Conservation (phyloP, 352 stramenopile genomes). For the Phytophthora colocasiae region DNA sequence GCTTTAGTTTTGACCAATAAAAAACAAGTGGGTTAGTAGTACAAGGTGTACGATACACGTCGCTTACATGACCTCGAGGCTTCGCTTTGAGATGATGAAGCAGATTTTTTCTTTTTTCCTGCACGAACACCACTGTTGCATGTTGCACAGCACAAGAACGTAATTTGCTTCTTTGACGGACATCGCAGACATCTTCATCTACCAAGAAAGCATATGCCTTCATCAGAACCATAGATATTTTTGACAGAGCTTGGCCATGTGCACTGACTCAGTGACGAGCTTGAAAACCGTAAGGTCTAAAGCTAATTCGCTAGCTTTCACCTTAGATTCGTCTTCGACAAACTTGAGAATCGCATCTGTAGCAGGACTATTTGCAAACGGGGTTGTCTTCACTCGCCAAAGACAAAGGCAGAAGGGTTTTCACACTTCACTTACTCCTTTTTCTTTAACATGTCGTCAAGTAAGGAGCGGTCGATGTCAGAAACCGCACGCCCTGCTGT, state of each 20-base stretch:
- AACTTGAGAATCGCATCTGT: slow-evolving; percentile 63
- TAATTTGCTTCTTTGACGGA: slow-evolving; percentile 80
- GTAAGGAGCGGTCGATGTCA: slow-evolving; percentile 71
- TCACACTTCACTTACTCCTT: slow-evolving; percentile 75
- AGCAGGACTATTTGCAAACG: slow-evolving; percentile 70
- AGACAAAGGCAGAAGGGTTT: slow-evolving; percentile 75
- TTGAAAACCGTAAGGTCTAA: slow-evolving; percentile 80
- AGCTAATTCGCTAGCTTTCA: slow-evolving; percentile 60
- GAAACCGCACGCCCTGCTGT: slow-evolving; percentile 72
- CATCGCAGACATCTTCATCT: slow-evolving; percentile 81
- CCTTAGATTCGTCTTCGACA: slow-evolving; percentile 66
- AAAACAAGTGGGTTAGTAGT: not conserved
- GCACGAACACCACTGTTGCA: slow-evolving; percentile 5
- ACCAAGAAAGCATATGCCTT: slow-evolving; percentile 87
- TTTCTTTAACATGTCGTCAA: slow-evolving; percentile 89
- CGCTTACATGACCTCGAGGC: slow-evolving; percentile 51
- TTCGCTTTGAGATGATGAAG: slow-evolving; percentile 66
- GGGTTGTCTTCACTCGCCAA: slow-evolving; percentile 70
- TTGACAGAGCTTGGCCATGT: slow-evolving; percentile 84
- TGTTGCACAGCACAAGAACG: slow-evolving; percentile 25
- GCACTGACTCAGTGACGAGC: slow-evolving; percentile 62
- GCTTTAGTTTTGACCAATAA: slow-evolving; percentile 26
- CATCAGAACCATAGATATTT: slow-evolving; percentile 71
- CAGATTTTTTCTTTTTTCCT: slow-evolving; percentile 80
- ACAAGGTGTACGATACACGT: slow-evolving; percentile 24